Conservation (phyloP, 2,329 filamentous ascomycete genomes). For the Botrytis pseudocinerea region DNA sequence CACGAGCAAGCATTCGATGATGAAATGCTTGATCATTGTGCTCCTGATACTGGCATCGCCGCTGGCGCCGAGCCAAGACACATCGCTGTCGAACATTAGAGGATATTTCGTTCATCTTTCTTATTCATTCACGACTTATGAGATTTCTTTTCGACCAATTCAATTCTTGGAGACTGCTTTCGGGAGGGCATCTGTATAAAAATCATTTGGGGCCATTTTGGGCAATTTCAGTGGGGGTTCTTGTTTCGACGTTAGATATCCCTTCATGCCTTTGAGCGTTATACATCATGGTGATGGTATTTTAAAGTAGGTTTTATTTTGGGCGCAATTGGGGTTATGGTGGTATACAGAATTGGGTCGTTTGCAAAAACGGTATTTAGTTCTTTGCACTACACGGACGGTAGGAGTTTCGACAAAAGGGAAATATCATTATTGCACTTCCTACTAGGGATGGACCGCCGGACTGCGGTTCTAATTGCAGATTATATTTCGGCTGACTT, state of each 20-base stretch:
- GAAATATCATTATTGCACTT: constrained; percentile 11
- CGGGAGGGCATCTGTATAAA: constrained; percentile 22
- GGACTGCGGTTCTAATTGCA: constrained; percentile 8
- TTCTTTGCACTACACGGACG: neutral
- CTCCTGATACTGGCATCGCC: constrained; percentile 33
- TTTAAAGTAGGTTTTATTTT: constrained; percentile 11
- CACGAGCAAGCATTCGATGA: constrained; percentile 35
- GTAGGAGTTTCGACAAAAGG: constrained; percentile 23
- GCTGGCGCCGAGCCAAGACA: constrained; percentile 21
- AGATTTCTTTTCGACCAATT: constrained; percentile 16
- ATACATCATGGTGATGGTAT: constrained; percentile 23
- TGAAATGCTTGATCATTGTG: constrained; percentile 34
- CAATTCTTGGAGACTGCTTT: constrained; percentile 17
- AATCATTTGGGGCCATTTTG: constrained; percentile 12
- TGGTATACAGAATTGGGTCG: constrained; percentile 10
- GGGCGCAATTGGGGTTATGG: constrained; percentile 10
- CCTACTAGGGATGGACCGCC: constrained; percentile 7
- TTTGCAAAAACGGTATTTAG: constrained; percentile 22
- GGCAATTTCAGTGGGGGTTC: constrained; percentile 15
- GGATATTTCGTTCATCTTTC: neutral
- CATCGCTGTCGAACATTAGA: neutral
- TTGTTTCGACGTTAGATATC: constrained; percentile 24
- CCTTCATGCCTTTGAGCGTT: constrained; percentile 17
- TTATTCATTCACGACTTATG: constrained; percentile 21
- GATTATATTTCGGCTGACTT: constrained; percentile 9